phyloP scores from a whole-genome alignment of 768 basidiomycete species.

The Hebeloma cylindrosporum region DNA sequence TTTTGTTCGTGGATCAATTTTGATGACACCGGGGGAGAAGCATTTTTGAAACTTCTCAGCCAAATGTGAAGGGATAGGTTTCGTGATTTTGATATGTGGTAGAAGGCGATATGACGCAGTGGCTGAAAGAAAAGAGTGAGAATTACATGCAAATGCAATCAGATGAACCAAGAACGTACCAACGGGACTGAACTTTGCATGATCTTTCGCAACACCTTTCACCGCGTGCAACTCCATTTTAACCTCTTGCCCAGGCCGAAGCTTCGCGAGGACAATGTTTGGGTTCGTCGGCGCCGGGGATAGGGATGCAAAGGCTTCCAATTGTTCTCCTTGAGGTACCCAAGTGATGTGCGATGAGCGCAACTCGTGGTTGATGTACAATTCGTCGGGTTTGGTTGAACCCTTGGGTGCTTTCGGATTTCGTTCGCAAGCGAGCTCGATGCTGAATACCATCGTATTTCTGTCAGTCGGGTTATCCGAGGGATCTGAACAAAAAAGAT shows the following conservation, averaged over 20 bases:
- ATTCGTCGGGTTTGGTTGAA: constrained; percentile 53
- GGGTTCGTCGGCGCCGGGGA: constrained; percentile 69
- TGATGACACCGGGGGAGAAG: constrained; percentile 83
- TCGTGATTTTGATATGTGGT: constrained; percentile 75
- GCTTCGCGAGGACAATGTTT: constrained; percentile 87
- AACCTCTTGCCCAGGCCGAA: constrained; percentile 88
- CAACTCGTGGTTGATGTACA: constrained; percentile 74
- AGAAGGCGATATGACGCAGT: constrained; percentile 95
- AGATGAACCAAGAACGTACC: constrained; percentile 47
- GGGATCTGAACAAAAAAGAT: constrained; percentile 25
- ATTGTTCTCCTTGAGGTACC: constrained; percentile 84
- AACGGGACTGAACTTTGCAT: constrained; percentile 96
- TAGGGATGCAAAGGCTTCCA: constrained; percentile 48
- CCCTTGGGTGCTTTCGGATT: constrained; percentile 54
- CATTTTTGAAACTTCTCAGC: constrained; percentile 83
- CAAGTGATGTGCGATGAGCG: constrained; percentile 69
- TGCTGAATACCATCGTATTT: constrained; percentile 87
- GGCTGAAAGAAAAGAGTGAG: constrained; percentile 43
- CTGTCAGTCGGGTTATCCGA: constrained; percentile 77
- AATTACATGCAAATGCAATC: background rate
- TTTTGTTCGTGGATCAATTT: constrained; percentile 56
- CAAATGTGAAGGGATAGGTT: constrained; percentile 75
- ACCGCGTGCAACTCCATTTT: constrained; percentile 87
- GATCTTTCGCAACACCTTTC: constrained; percentile 91
- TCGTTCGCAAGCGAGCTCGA: constrained; percentile 67